These are phyloP conservation scores for Vanilla planifolia DNA, from an alignment of 106 monocot genomes.

Conservation along the genomic window DNA sequence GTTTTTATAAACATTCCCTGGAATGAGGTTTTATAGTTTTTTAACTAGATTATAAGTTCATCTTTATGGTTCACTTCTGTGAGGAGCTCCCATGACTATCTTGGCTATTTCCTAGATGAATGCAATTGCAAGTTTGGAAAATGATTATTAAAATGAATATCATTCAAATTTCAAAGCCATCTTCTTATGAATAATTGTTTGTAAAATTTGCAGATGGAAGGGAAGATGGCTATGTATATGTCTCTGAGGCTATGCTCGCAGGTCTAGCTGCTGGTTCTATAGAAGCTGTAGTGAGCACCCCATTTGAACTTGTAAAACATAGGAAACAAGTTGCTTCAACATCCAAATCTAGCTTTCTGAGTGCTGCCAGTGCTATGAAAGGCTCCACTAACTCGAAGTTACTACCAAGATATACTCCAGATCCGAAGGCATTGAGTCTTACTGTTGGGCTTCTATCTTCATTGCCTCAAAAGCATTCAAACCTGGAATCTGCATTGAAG, in stretches of 20 bases:
- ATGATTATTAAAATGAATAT: no score
- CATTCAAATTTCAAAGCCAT: slow-evolving; percentile 2
- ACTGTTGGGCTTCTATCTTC: slow-evolving; percentile 57
- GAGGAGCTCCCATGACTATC: no score
- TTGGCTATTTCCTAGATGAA: no score
- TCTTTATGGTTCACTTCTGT: no score
- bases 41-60: no score
- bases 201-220: slow-evolving; percentile 82
- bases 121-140: no score
- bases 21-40: no score
- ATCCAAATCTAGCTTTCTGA: slow-evolving; percentile 17
- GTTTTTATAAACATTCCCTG: no score
- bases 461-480: slow-evolving; percentile 35
- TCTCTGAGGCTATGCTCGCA: slow-evolving; percentile 77
- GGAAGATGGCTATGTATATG: slow-evolving; percentile 78
- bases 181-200: neutral
- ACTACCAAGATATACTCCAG: slow-evolving; percentile 53
- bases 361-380: slow-evolving; percentile 17
- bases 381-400: slow-evolving; percentile 40
- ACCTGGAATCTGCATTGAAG: slow-evolving; percentile 51
- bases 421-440: slow-evolving; percentile 43
- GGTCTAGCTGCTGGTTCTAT: slow-evolving; percentile 73
- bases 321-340: slow-evolving; percentile 63
- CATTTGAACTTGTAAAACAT: slow-evolving; percentile 88
- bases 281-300: slow-evolving; percentile 62